A percentile compares a stretch with the other conserved stretches of the same genome.
phyloP scores from a whole-genome alignment of 345 rosid species.

The rapeseed (Brassica napus) region Da-Ae NC_063436.1:4354501-4355000 shows the following conservation, averaged over 20 bases:
- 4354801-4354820: constrained; percentile 98
- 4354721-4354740: constrained; percentile 98
- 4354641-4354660: neutral
- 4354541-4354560: constrained; percentile 93
- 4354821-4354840: constrained; percentile 11
- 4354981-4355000: constrained; percentile 95
- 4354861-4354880: constrained; percentile 5
- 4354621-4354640: neutral
- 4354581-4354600: constrained; percentile 96
- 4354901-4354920: constrained; percentile 98
- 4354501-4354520: constrained; percentile 99
- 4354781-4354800: constrained; percentile 99
- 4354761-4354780: constrained; percentile 99
- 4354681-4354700: constrained; percentile 98
- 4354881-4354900: constrained; percentile 69
- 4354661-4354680: constrained; percentile 5
- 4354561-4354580: constrained; percentile 98
- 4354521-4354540: constrained; percentile 99
- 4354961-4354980: constrained; percentile 95
- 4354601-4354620: constrained; percentile 21
- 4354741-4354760: constrained; percentile 95
- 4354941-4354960: constrained; percentile 99
- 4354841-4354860: neutral
- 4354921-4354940: constrained; percentile 99
- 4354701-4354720: constrained; percentile 42